A percentile compares a stretch with the other conserved stretches of the same genome.
Conservation (phyloP, 208 protist genomes). For the Crithidia brevicula region DNA sequence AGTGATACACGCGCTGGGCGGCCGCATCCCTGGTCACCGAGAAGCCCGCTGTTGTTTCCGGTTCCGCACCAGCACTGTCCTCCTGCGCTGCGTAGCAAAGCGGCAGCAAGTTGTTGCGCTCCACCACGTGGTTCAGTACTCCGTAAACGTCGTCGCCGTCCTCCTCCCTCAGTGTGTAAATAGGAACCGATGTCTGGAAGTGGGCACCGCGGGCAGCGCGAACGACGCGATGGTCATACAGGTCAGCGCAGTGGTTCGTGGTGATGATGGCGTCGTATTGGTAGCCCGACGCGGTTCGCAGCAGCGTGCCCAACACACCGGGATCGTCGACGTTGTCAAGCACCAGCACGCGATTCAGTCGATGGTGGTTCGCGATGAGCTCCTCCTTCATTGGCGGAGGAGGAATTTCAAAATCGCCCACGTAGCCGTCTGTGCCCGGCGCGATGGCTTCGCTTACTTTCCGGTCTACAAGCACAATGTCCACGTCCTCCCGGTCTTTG, state of each 20-base stretch:
- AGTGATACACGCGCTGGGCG: slow-evolving; percentile 19
- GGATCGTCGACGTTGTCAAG: slow-evolving; percentile 91
- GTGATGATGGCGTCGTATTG: slow-evolving; percentile 89
- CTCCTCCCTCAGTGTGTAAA: slow-evolving; percentile 85
- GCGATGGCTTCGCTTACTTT: slow-evolving; percentile 53
- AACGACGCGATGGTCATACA: slow-evolving; percentile 90
- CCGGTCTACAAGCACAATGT: slow-evolving; percentile 69
- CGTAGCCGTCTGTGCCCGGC: slow-evolving; percentile 85
- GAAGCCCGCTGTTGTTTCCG: background rate
- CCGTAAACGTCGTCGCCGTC: slow-evolving; percentile 90
- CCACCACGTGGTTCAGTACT: slow-evolving; percentile 84
- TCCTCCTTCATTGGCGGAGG: slow-evolving; percentile 79
- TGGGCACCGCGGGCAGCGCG: slow-evolving; percentile 85
- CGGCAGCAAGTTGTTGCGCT: slow-evolving; percentile 79
- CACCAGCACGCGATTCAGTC: slow-evolving; percentile 82
- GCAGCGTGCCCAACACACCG: slow-evolving; percentile 77
- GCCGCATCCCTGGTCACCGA: no score
- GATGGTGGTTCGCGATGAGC: slow-evolving; percentile 88
- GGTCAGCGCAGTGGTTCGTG: slow-evolving; percentile 88
- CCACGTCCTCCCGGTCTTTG: slow-evolving; percentile 28
- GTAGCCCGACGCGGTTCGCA: slow-evolving; percentile 82
- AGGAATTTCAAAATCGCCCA: slow-evolving; percentile 89
- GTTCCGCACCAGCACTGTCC: slow-evolving; percentile 26
- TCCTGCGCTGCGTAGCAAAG: slow-evolving; percentile 65
- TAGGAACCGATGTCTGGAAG: slow-evolving; percentile 82